These are phyloP conservation scores for Cystobasidium sp. DNA, from an alignment of 1,284 basidiomycete species.

Conservation along the genomic window DNA sequence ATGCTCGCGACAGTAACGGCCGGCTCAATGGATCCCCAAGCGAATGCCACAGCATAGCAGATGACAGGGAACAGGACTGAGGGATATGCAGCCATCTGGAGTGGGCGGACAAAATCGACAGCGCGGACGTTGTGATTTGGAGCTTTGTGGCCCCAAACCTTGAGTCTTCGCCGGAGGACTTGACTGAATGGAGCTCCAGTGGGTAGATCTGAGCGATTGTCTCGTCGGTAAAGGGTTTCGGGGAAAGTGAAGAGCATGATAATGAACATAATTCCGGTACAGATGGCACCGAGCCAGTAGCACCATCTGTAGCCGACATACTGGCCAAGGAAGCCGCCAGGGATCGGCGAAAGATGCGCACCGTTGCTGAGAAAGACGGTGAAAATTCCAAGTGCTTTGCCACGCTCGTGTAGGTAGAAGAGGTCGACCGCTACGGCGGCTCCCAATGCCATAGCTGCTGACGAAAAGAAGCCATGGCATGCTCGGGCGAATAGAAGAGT, in stretches of 20 bases:
- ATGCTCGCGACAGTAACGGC: neutral
- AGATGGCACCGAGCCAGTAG: neutral
- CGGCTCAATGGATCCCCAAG: neutral
- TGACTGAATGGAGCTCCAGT: neutral
- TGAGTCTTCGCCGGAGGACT: neutral
- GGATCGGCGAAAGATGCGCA: neutral
- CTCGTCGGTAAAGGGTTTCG: neutral
- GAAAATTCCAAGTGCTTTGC: constrained; percentile 5
- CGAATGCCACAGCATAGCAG: constrained; percentile 1
- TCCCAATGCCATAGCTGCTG: neutral
- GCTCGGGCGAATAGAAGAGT: neutral
- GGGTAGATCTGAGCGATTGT: neutral
- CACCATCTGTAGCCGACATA: constrained; percentile 6
- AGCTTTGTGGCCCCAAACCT: neutral
- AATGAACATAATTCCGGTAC: neutral
- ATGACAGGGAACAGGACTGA: neutral
- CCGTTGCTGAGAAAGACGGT: constrained; percentile 4
- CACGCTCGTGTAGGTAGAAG: constrained; percentile 17
- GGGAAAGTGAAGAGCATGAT: neutral
- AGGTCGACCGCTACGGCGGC: neutral
- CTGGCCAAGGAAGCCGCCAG: neutral
- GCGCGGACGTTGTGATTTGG: neutral
- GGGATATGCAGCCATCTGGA: neutral
- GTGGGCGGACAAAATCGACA: neutral
- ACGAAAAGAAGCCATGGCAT: neutral